Evolutionary conservation across 257 asterid genomes (phyloP), one percentile per base, ranked within the genome.

Genomic region (Gentiana dahurica): DNA sequence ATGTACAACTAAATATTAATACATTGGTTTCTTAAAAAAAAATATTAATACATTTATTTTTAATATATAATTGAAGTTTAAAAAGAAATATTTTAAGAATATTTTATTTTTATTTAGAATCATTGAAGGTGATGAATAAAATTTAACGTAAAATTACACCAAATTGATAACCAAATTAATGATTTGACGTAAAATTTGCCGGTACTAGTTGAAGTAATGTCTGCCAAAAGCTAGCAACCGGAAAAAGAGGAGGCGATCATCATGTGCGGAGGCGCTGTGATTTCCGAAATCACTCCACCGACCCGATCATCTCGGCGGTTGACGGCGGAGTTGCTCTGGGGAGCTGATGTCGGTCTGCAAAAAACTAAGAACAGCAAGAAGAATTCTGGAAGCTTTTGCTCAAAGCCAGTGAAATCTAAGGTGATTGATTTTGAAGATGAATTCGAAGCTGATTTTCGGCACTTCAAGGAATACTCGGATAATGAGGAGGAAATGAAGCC

Each of bases 191-290:
- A 24, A 24, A 24, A 24, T 0, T 24, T 24, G 24, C 24, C 0
- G 24, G 24, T 24, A 24, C 24, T 0, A 0, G 24, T 24, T 24
- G 24, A 0, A 24, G 24, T 24, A 24, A 24, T 24, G 24, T 24
- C 24, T 24, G 24, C 24, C 24, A 24, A 24, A 24, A 24, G 24
- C 24, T 24, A n/a, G 1, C 38, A 57, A 53, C 12, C 12, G 50
- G 54, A 8, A 6, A 13, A 9, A 53, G 53, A 71, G 71, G 54
- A 41, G 8, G 9, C 24, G 24, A 24, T 24, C 24, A 24, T 41
- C 46, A 81, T 91, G 98, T 91, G 98, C 73, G 96, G 96, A 6
- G 98, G 98, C 64, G 90, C 98, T 8, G 80, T 85, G 15, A 83
- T 87, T 47, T 83, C 95, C 48, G 94, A 83, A 8, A 55, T 71